Evolutionary conservation across 495 filamentous ascomycete species (phyloP), one percentile per base, ranked within the genome.

Genomic region (Neurospora tetrasperma): DNA sequence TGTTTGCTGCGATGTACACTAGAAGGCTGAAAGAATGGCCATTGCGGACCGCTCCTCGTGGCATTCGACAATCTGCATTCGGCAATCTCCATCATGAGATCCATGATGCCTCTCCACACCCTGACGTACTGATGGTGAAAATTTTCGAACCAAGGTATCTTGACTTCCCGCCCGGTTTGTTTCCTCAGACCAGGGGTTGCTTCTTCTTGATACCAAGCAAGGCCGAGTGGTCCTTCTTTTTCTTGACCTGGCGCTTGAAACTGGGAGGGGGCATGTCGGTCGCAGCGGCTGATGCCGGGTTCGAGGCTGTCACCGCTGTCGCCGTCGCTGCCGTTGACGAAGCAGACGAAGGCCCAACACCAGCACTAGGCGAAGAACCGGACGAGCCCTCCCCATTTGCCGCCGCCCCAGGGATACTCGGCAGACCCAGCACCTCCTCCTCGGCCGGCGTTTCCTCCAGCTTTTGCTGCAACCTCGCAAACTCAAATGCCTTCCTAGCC

Each of bases 171-270:
- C 14, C 54, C 54, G 14, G 54, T 9, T 66, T 35, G 41, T 42
- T 40, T 39, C 27, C 38, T 84, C 75, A 87, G 20, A 85, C 82
- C 16, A 86, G 71, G 5, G 82, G 80, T 23, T 88, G 83, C 84
- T 96, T 97, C 87, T 94, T 97, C 86, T 97, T 98, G 78, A 97
- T 98, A 1, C 94, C 94, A 74, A 97, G 78, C 39, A 89, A 81
- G 41, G 90, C 90, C 11, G 85, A 80, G 70, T 90, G 84, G 71
- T 92, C 89, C 85, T 94, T 95, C 82, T 95, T 97, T 80, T 92
- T 90, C 85, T 94, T 96, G 74, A 92, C 88, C 38, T 89, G 88
- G 72, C 91, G 84, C 77, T 92, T 92, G 80, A 97, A 96, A 4
- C 85, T 89, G 14, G 91, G 89, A n/a, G 89, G 83, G 18, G 90